Evolutionary conservation across 495 filamentous ascomycete species (phyloP), one percentile per base, ranked within the genome.

Genomic region (Xylaria nigripes): DNA sequence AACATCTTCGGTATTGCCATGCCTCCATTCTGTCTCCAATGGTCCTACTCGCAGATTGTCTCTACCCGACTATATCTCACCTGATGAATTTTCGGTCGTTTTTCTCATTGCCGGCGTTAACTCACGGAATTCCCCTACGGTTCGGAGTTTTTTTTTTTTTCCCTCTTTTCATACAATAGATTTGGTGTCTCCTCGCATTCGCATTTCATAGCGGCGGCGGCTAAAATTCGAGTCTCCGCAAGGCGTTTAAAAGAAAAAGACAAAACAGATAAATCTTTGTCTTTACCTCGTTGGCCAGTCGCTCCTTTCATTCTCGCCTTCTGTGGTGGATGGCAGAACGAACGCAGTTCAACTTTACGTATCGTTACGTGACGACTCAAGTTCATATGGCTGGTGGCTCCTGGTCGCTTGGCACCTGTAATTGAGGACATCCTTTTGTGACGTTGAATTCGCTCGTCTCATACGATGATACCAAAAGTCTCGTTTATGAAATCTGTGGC

Each of bases 201-300:
- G 64, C 64, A 67, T 67, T 59, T 48, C 52, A 55, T 44, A 64
- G 59, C 64, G 61, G 50, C 44, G 62, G 64, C 41, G 61, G 64
- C 27, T 58, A 58, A 66, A 51, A 23, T 47, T 60, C 46, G 43
- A 46, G 50, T 54, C 50, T 62, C 45, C 30, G 50, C 57, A 48
- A 40, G 64, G 64, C 64, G 61, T 67, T 67, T 42, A 58, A 57
- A 61, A 63, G 59, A 60, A 59, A 61, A 50, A 18, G 4, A 29
- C 30, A 65, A 55, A 59, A 61, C 56, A 25, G n/a, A 61, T 62
- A 50, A 55, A 51, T 47, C 55, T 45, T 57, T 56, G 52, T 46
- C 49, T 22, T 50, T 54, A 48, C 45, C 57, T 53, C 47, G 34
- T 48, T 41, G 45, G 24, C 36, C 54, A 41, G 29, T 27, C 54